Percentiles rank a stretch among this genome's conserved stretches.
phyloP scores from a whole-genome alignment of 345 rosid genomes.

The Salix udensis region DNA sequence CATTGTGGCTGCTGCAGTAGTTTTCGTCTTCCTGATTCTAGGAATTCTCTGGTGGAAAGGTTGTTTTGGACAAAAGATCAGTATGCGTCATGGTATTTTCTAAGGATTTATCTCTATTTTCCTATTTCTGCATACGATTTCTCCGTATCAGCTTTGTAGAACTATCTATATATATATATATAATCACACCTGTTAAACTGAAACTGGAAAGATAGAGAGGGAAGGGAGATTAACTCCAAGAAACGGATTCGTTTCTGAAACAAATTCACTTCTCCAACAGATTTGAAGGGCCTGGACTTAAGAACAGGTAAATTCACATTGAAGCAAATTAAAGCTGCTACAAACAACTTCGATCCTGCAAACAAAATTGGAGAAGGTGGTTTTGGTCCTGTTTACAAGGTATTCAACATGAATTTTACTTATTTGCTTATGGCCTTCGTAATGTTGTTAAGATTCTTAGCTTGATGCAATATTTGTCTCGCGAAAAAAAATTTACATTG shows the following conservation, averaged over 20 bases:
- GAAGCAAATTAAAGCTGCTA: slow-evolving; percentile 48
- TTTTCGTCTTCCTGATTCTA: neutral
- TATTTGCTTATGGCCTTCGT: neutral
- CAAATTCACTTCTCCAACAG: slow-evolving; percentile 7
- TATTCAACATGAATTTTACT: neutral
- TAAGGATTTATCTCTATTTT: no score
- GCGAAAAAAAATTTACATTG: no score
- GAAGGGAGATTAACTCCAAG: no score
- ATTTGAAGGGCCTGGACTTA: slow-evolving; percentile 9
- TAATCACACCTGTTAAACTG: no score
- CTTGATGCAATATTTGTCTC: no score
- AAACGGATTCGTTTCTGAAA: no score
- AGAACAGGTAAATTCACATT: slow-evolving; percentile 34
- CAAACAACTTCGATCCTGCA: slow-evolving; percentile 36
- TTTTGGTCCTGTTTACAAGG: slow-evolving; percentile 60
- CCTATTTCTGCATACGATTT: no score
- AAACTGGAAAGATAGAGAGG: no score
- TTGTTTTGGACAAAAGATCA: neutral
- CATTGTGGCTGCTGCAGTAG: neutral
- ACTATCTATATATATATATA: no score
- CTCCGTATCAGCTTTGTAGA: no score
- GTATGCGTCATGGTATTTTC: no score
- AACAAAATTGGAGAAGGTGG: slow-evolving; percentile 69
- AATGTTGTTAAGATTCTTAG: no score
- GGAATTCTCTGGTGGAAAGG: slow-evolving; percentile 21